Percentiles rank a stretch among this genome's conserved stretches.
These are phyloP conservation scores for Cyclanthera cordifolia DNA, from an alignment of 306 rosid genomes.

Conservation along the genomic window DNA sequence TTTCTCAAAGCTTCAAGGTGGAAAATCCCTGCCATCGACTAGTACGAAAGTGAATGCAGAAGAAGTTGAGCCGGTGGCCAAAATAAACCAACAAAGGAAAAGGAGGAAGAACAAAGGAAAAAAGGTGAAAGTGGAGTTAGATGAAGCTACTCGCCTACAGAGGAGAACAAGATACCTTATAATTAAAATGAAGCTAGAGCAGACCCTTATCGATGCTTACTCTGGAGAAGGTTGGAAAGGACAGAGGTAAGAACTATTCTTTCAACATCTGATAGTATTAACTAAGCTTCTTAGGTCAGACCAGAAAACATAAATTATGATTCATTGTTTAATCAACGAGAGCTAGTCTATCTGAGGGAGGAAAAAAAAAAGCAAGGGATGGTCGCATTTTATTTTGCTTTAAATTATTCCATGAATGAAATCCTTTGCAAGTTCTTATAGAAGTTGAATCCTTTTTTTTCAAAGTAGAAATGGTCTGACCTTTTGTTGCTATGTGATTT, in stretches of 20 bases:
- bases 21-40: constrained; percentile 19
- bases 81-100: constrained; percentile 27
- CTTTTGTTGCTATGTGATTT: constrained; percentile 1
- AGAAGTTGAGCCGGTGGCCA: constrained; percentile 24
- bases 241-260: constrained; percentile 46
- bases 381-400: no score
- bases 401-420: background rate
- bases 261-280: background rate
- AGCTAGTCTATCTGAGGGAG: no score
- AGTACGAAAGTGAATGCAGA: constrained; percentile 23
- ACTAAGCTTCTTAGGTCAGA: no score
- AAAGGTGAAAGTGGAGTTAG: constrained; percentile 36
- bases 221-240: constrained; percentile 96
- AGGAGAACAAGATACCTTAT: constrained; percentile 72
- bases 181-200: constrained; percentile 75
- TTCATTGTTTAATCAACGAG: no score
- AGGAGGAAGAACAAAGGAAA: constrained; percentile 37
- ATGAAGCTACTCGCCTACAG: constrained; percentile 68
- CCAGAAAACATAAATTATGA: no score
- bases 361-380: no score
- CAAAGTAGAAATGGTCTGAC: constrained; percentile 8
- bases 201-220: constrained; percentile 91
- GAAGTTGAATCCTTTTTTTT: background rate
- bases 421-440: background rate
- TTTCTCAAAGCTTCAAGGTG: constrained; percentile 24